Evolutionary conservation across 2,329 filamentous ascomycete species (phyloP).

Genomic region (Calonectria hawksworthii): DNA sequence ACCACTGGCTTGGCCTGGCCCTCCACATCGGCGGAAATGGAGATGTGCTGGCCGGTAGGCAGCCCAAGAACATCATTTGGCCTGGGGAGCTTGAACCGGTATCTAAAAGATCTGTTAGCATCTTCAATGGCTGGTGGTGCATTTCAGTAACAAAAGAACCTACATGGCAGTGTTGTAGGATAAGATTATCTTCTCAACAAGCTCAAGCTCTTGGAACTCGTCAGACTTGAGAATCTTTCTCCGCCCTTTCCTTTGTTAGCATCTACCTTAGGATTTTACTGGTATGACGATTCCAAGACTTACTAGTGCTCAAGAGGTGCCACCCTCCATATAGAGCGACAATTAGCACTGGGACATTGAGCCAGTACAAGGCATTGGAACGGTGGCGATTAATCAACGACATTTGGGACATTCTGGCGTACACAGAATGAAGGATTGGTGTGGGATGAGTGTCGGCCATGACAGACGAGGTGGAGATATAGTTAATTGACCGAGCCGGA

Average conservation of each 20-base stretch:
- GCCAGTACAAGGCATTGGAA: not conserved
- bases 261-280: not conserved
- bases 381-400: not conserved
- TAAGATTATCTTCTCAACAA: slow-evolving; percentile 92
- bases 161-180: slow-evolving; percentile 95
- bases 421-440: not conserved
- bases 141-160: slow-evolving; percentile 34
- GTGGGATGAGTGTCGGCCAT: not conserved
- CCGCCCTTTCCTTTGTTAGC: not conserved
- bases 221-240: slow-evolving; percentile 71
- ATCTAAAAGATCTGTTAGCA: slow-evolving; percentile 64
- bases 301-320: not conserved
- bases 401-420: not conserved
- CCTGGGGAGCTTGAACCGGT: slow-evolving; percentile 88
- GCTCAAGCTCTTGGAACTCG: slow-evolving; percentile 88
- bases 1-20: slow-evolving; percentile 85
- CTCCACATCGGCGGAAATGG: slow-evolving; percentile 84
- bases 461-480: not conserved
- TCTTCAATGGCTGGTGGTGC: not conserved
- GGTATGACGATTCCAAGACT: not conserved
- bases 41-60: slow-evolving; percentile 98
- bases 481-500: not conserved
- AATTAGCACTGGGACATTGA: not conserved
- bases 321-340: not conserved
- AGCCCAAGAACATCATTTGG: slow-evolving; percentile 87